A percentile compares a stretch with the other conserved stretches of the same genome.
Evolutionary conservation across 2,329 filamentous ascomycete species (phyloP).

Genomic region (Botrytis porri): DNA sequence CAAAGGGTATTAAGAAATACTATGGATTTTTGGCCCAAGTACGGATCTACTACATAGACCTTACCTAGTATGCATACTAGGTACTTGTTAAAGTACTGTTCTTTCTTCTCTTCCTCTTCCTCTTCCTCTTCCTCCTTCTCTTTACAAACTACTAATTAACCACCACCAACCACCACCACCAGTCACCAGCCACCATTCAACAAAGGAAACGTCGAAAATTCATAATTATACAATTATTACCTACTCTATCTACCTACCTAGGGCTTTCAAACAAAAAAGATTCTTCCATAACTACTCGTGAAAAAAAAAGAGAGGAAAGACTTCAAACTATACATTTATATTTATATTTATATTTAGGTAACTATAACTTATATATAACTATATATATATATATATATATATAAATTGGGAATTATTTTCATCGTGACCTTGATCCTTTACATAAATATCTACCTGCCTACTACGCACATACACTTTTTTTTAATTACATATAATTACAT

Average conservation of each 20-base stretch:
- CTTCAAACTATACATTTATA: not conserved
- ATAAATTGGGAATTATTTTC: not conserved
- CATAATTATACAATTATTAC: too few relatives aligned
- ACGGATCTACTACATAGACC: not conserved
- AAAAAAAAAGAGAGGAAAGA: not conserved
- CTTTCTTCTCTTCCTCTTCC: not conserved
- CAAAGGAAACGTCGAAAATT: not conserved
- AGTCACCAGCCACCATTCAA: not conserved
- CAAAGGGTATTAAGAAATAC: not conserved
- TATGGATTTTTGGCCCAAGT: not conserved
- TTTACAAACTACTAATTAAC: not conserved
- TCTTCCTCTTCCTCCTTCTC: not conserved
- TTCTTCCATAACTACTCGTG: not conserved
- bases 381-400: not conserved
- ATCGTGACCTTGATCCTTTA: not conserved
- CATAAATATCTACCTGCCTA: not conserved
- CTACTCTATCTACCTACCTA: too few relatives aligned
- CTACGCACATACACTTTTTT: not conserved
- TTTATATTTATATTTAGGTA: too few relatives aligned
- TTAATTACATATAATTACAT: not conserved
- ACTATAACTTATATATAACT: too few relatives aligned
- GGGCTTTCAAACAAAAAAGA: too few relatives aligned
- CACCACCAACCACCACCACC: not conserved
- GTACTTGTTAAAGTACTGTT: not conserved
- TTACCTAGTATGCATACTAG: too few relatives aligned